Base-by-base conservation (phyloP, 441 rosid genomes). In the Populus trichocarpa region DNA sequence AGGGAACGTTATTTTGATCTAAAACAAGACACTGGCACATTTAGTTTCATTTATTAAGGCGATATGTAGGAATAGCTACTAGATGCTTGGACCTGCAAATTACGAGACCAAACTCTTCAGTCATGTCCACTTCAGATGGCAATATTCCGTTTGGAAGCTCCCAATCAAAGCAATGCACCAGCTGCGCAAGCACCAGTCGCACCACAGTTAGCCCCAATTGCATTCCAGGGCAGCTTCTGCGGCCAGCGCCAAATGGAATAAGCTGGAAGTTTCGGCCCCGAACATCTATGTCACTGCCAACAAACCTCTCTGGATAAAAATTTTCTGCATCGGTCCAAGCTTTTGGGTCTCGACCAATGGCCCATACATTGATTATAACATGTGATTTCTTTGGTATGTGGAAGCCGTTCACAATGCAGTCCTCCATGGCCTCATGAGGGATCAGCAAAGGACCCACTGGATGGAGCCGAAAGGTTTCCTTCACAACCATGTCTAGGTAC, bases 91-190 rank as follows among this genome's bases (percentile, higher is more conserved):
- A 85, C 70, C 88, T 82, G 3, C 86, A 85, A 26, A 81, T 78
- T 5, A 82, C 84, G 35, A 90, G 83, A 57, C 92, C 78, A 1
- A 86, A 86, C 50, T 83, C 87, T 71, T 91, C 95, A 1, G 77
- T 73, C 85, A 87, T 88, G 76, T 93, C 94, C 42, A 91, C 77
- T 1, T 91, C 89, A 9, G 32, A 3, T 0, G 85, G 63, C 70
- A 69, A 68, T 85, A 81, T 79, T 0, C 72, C 81, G 4, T 83
- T 40, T 0, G 90, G 92, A 6, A 92, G 88, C 25, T 84, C 87
- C 97, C 91, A 91, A 61, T 87, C 80, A 67, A 91, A 91, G 86
- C 93, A 88, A 81, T 90, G 94, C 22, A 86, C 80, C 16, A 90
- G 75, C 61, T 91, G 94, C 6, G 94, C 94, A 20, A 88, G 28